Percentiles rank a stretch among this genome's conserved stretches.
These are phyloP conservation scores for Jackrogersella minutella DNA, from an alignment of 495 filamentous ascomycete genomes.

Conservation along the genomic window DNA sequence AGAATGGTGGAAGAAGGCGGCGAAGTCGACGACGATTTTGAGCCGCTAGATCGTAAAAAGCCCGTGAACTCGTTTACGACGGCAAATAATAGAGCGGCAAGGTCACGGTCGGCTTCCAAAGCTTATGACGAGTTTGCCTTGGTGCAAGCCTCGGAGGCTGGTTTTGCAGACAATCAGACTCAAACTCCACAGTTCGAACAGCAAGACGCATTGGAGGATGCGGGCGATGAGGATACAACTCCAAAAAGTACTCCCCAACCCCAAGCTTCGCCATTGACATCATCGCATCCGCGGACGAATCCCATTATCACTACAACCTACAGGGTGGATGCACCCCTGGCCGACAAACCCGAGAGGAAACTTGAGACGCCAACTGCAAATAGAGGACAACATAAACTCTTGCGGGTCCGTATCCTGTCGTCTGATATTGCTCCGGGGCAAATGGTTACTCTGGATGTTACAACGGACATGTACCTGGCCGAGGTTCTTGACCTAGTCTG, in stretches of 20 bases:
- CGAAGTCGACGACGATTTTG: conserved; percentile 96
- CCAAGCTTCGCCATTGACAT: conserved; percentile 42
- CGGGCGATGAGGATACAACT: conserved; percentile 49
- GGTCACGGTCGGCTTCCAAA: conserved; percentile 78
- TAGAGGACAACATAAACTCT: conserved; percentile 80
- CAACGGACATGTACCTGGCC: conserved; percentile 92
- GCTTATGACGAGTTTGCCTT: conserved; percentile 94
- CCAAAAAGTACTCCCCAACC: conserved; percentile 57
- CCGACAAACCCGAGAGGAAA: conserved; percentile 73
- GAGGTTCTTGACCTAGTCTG: conserved; percentile 93
- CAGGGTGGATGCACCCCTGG: conserved; percentile 65
- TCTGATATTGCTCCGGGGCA: conserved; percentile 68
- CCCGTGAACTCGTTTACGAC: conserved; percentile 87
- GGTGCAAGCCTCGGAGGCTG: conserved; percentile 77
- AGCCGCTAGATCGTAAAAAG: conserved; percentile 79
- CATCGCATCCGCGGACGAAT: conserved; percentile 57
- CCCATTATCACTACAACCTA: conserved; percentile 67
- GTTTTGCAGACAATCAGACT: conserved; percentile 79
- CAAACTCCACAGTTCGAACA: conserved; percentile 73
- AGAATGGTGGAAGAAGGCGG: conserved; percentile 89
- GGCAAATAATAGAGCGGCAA: conserved; percentile 77
- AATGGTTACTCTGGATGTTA: conserved; percentile 80
- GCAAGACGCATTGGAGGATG: conserved; percentile 52
- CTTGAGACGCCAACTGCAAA: conserved; percentile 58
- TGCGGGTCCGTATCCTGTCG: conserved; percentile 80